Evolutionary conservation across 805 yeast species (phyloP).

Genomic region (Kodamaea lidongshanica): DNA sequence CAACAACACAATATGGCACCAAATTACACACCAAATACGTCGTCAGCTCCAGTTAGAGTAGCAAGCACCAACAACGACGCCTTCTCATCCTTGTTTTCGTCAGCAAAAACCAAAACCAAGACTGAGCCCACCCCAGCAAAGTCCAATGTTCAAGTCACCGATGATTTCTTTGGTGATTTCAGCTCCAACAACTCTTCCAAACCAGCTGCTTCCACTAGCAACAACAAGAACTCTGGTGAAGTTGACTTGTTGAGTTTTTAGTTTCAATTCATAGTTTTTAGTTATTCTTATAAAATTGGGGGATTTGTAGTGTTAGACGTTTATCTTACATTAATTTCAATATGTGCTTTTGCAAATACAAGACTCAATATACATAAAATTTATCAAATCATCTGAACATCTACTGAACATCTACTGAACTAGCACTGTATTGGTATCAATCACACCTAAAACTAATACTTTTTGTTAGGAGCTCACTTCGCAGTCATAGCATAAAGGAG

Average conservation of each 20-base stretch:
- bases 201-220: constrained; percentile 12
- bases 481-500: background rate
- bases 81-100: constrained; percentile 61
- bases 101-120: constrained; percentile 49
- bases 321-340: too few species aligned
- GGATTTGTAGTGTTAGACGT: too few species aligned
- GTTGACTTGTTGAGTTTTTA: constrained; percentile 46
- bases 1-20: constrained; percentile 11
- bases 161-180: constrained; percentile 31
- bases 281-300: too few species aligned
- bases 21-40: constrained; percentile 16
- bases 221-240: constrained; percentile 26
- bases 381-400: too few species aligned
- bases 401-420: too few species aligned
- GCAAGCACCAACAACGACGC: constrained; percentile 47
- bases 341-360: too few species aligned
- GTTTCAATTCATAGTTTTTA: too few species aligned
- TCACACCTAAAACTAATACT: too few species aligned
- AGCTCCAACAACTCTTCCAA: constrained; percentile 17
- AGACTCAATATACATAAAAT: too few species aligned
- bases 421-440: constrained; percentile 1
- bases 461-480: too few species aligned
- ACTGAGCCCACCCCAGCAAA: constrained; percentile 10
- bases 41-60: constrained; percentile 34
- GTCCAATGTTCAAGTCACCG: constrained; percentile 11